Conservation (phyloP, 2,329 filamentous ascomycete genomes). For the Alternaria triticina region DNA sequence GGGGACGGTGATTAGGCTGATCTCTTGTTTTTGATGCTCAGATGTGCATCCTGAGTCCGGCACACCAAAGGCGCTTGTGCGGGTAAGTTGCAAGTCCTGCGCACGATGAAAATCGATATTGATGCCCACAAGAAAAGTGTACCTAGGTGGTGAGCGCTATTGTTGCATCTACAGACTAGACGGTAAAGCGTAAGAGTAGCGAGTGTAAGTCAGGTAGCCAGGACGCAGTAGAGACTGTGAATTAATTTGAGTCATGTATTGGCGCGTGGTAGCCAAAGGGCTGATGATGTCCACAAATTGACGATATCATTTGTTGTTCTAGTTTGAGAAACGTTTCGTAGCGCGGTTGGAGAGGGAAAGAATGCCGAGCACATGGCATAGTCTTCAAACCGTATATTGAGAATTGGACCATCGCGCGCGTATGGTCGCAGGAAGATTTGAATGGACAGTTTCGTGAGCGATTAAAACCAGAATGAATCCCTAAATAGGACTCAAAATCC, state of each 20-base stretch:
- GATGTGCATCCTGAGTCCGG: not conserved
- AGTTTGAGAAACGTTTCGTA: no score
- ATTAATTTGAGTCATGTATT: not conserved
- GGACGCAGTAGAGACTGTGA: not conserved
- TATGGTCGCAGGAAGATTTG: not conserved
- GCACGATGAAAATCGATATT: not conserved
- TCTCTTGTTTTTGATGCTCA: not conserved
- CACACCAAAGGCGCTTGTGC: not conserved
- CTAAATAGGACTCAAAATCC: not conserved
- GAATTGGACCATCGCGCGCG: not conserved
- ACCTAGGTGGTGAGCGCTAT: not conserved
- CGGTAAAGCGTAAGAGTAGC: not conserved
- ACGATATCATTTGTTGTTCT: not conserved
- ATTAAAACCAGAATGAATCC: rapidly evolving
- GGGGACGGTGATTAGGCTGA: rapidly evolving
- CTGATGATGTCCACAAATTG: not conserved
- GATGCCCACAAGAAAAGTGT: not conserved
- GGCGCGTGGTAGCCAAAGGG: not conserved
- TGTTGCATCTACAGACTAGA: not conserved
- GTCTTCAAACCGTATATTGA: not conserved
- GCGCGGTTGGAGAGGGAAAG: no score
- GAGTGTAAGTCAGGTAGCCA: not conserved
- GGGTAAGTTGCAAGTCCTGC: not conserved
- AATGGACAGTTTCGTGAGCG: not conserved
- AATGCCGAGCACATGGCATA: not conserved